Evolutionary conservation across 345 rosid species (phyloP), one percentile per base, ranked within the genome.

Genomic region (Draba incana): DNA sequence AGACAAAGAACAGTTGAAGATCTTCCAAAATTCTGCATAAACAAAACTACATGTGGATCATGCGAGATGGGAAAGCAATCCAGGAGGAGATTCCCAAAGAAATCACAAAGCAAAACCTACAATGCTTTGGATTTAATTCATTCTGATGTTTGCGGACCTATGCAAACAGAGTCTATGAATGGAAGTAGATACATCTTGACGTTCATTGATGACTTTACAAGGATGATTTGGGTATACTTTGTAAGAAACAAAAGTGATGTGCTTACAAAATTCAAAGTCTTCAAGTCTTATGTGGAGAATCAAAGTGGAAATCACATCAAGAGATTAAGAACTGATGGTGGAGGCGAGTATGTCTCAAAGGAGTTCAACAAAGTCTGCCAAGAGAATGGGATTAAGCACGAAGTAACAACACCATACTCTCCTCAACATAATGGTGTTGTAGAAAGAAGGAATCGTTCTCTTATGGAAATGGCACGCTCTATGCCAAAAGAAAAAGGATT

Each of bases 381-480:
- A 33, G 2, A 55, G 3, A 15, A 8, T 35, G 43, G 13, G 27
- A 55, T 35, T 1, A 43, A 14, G 33, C n/a, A 2, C 15, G 23
- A 53, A 30, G 39, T n/a, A 53, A 53, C 23, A 53, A 55, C 42
- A 35, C 8, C 43, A 0, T 55, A 55, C n/a, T 8, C 27, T 33
- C 60, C 60, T 14, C 60, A 55, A 55, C 43, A 55, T 1, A 55
- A 55, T 1, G 43, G 60, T 55, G 60, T 55, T 33, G 44, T 13
- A 13, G 43, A 55, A 27, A 33, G 60, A 15, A 0, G 27, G 0
- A 55, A 35, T 5, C 2, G 9, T 25, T 1, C 28, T 2, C 28
- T 25, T 25, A 3, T 25, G 28, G 28, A 25, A 25, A 25, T 25
- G 28, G 28, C 28, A 1, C 2, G 28, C 2, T 25, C 28, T 2